These are phyloP conservation scores for Echria macrotheca DNA, from an alignment of 495 filamentous ascomycete species.

Conservation along the genomic window DNA sequence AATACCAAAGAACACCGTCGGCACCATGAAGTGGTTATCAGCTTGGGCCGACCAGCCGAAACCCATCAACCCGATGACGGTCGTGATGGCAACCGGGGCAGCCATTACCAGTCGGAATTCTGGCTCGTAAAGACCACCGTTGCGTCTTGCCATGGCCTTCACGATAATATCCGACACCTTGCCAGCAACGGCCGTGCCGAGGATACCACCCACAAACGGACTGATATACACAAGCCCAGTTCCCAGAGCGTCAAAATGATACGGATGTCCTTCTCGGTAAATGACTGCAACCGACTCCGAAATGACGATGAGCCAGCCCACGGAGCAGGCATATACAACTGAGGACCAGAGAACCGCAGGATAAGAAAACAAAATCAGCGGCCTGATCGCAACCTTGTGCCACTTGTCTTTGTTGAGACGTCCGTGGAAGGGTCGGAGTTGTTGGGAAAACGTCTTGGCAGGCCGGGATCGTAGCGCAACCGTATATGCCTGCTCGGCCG, in stretches of 20 bases:
- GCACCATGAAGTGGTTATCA: conserved; percentile 80
- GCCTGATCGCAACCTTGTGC: conserved; percentile 67
- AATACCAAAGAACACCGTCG: conserved; percentile 86
- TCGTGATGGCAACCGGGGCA: conserved; percentile 70
- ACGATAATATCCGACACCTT: conserved; percentile 83
- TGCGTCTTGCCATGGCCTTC: conserved; percentile 70
- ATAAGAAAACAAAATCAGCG: conserved; percentile 81
- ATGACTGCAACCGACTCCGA: conserved; percentile 80
- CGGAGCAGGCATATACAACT: conserved; percentile 76
- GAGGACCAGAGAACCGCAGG: conserved; percentile 89
- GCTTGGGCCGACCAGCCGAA: conserved; percentile 84
- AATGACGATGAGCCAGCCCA: conserved; percentile 93
- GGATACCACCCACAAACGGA: conserved; percentile 81
- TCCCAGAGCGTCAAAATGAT: conserved; percentile 73
- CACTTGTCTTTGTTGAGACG: conserved; percentile 73
- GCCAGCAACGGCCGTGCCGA: conserved; percentile 87
- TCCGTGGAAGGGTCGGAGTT: conserved; percentile 70
- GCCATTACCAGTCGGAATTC: conserved; percentile 95
- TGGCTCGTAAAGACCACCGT: conserved; percentile 90
- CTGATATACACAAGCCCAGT: conserved; percentile 86
- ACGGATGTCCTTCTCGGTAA: conserved; percentile 58
- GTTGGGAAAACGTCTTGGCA: conserved; percentile 61
- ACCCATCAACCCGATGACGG: conserved; percentile 82
- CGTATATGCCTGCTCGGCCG: conserved; percentile 49
- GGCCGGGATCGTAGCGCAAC: conserved; percentile 52